Base-by-base conservation (phyloP, 306 rosid species). In the Cucurbita argyrosperma region DNA sequence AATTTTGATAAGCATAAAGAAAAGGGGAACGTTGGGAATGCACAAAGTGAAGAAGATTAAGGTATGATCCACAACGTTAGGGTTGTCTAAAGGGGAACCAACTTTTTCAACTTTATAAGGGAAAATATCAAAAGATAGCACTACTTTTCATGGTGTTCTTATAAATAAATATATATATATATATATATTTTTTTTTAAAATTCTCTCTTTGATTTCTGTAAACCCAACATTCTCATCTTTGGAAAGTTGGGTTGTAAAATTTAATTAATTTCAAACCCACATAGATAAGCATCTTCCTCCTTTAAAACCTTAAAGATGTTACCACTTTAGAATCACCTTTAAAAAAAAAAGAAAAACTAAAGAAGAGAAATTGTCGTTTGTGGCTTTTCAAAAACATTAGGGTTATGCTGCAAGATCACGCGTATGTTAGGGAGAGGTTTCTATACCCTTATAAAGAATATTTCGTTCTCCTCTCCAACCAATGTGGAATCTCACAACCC, bases 291-390 rank as follows among this genome's bases (percentile, higher is more conserved):
- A 89, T 89, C 90, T 85, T 11, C 42, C 78, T 62, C 81, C 90
- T 46, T 88, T 92, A 87, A 83, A 83, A 74, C 85, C 84, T 86
- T 87, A 86, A 90, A 88, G 96, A 83, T 86, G 64, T 84, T 84
- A 53, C 82, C 76, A 81, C 96, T 90, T 90, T 90, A 87, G 90
- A 88, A 92, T 92, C 96, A 76, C 87, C 80, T 16, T 6, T 0
- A 52, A 60, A 35, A 35, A 79, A 54, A 85, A 52, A 10, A 37
- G 6, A 81, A 84, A 84, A 81, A 84, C 87, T 74, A 75, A 73
- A 83, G 92, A 77, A 85, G 86, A 85, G 85, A 87, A 83, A 87
- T 87, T 90, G 96, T 90, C 98, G 91, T 81, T 88, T 87, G 68
- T 83, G 76, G 76, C 88, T 86, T 87, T 87, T 85, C 77, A 21